Evolutionary conservation across 768 basidiomycete species (phyloP).

Genomic region (Lactarius akahatsu): DNA sequence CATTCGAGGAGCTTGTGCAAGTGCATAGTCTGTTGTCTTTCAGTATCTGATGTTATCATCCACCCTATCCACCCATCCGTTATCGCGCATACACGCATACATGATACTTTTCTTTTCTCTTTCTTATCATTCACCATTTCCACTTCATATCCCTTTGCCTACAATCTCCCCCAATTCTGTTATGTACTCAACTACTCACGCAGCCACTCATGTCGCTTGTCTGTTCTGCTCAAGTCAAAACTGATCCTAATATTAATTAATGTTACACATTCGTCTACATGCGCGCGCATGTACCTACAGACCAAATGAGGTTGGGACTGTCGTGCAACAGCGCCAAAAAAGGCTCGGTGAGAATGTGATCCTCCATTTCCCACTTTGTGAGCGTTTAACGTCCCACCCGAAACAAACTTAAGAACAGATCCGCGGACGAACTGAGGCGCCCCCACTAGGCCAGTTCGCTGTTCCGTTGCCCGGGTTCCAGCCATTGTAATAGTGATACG

Average conservation of each 20-base stretch:
- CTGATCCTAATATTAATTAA: neutral
- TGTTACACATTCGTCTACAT: neutral
- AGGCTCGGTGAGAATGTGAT: no score
- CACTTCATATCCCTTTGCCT: neutral
- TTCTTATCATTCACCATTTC: neutral
- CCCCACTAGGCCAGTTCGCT: neutral
- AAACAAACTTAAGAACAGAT: neutral
- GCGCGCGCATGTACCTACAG: no score
- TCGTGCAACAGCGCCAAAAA: neutral
- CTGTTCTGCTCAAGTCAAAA: neutral
- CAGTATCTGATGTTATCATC: conserved; percentile 2
- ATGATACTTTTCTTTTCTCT: neutral
- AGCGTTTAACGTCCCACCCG: no score
- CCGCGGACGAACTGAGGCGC: neutral
- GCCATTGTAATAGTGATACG: neutral
- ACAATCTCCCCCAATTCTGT: neutral
- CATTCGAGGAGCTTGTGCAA: neutral
- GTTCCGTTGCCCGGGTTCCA: neutral
- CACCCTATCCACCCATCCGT: conserved; percentile 5
- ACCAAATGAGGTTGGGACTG: no score
- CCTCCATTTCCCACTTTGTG: no score
- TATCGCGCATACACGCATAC: neutral
- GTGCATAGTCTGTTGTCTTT: neutral
- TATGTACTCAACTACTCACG: neutral
- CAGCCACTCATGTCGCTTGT: neutral